Evolutionary conservation across 495 filamentous ascomycete species (phyloP).

Genomic region (Aspergillus biplanus): DNA sequence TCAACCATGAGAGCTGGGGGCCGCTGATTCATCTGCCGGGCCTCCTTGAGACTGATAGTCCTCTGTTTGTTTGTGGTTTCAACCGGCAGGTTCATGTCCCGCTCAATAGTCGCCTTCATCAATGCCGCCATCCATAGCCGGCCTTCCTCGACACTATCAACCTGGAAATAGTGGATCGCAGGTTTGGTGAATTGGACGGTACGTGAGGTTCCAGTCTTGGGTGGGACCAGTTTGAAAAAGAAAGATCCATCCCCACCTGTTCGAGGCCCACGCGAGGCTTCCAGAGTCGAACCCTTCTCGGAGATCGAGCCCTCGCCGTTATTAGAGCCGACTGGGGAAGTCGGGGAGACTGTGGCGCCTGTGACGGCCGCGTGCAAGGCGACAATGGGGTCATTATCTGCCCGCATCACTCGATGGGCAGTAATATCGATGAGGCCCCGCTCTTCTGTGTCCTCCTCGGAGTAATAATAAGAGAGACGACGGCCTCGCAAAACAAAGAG

Average conservation of each 20-base stretch:
- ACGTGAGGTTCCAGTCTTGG: slow-evolving; percentile 81
- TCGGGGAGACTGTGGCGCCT: slow-evolving; percentile 75
- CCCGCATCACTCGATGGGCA: slow-evolving; percentile 90
- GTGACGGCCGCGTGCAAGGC: slow-evolving; percentile 91
- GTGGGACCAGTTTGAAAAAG: slow-evolving; percentile 97
- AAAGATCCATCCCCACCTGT: slow-evolving; percentile 66
- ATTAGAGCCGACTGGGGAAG: slow-evolving; percentile 66
- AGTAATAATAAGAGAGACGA: slow-evolving; percentile 94
- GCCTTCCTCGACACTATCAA: slow-evolving; percentile 84
- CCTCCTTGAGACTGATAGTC: slow-evolving; percentile 87
- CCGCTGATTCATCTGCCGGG: slow-evolving; percentile 77
- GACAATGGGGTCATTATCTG: slow-evolving; percentile 89
- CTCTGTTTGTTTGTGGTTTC: slow-evolving; percentile 93
- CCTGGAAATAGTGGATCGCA: slow-evolving; percentile 95
- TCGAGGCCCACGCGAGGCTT: slow-evolving; percentile 31
- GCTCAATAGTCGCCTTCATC: slow-evolving; percentile 98
- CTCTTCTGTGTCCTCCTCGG: slow-evolving; percentile 87
- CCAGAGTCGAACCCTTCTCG: slow-evolving; percentile 31
- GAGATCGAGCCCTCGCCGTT: slow-evolving; percentile 53
- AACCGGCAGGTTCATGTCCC: slow-evolving; percentile 76
- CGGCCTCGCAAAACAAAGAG: slow-evolving; percentile 91
- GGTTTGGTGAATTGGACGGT: slow-evolving; percentile 97
- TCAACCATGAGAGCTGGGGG: slow-evolving; percentile 82
- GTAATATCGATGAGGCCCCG: slow-evolving; percentile 97
- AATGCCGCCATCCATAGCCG: slow-evolving; percentile 97